Evolutionary conservation across 2,329 filamentous ascomycete genomes (phyloP).

Genomic region (Periconia digitata): DNA sequence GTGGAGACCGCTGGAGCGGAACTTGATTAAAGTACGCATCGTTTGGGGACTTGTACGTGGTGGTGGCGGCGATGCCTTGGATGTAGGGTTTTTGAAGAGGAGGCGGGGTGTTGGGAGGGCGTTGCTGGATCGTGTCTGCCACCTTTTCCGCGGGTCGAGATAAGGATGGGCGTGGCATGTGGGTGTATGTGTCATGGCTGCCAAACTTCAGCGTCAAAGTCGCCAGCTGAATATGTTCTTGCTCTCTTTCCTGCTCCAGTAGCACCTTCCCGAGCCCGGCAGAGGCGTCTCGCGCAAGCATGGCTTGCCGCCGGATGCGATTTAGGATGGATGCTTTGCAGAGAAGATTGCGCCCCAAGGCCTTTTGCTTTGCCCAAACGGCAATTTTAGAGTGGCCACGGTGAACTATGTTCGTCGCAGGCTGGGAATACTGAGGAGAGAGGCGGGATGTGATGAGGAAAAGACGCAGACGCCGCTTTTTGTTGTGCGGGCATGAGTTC

Average conservation of each 20-base stretch:
- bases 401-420: constrained; percentile 69
- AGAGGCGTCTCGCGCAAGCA: constrained; percentile 20
- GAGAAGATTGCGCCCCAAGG: constrained; percentile 55
- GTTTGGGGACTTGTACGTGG: constrained; percentile 32
- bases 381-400: constrained; percentile 56
- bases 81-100: constrained; percentile 16
- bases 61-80: constrained; percentile 4
- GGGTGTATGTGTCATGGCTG: constrained; percentile 34
- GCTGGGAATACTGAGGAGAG: constrained; percentile 68
- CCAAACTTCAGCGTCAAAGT: constrained; percentile 33
- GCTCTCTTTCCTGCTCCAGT: constrained; percentile 34
- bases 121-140: neutral
- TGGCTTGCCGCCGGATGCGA: constrained; percentile 51
- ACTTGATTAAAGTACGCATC: constrained; percentile 30
- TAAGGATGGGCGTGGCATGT: constrained; percentile 23
- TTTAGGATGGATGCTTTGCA: constrained; percentile 69
- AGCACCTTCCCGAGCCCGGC: constrained; percentile 18
- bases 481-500: constrained; percentile 55
- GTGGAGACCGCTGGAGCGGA: constrained; percentile 18
- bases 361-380: constrained; percentile 51
- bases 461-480: constrained; percentile 68
- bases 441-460: constrained; percentile 69
- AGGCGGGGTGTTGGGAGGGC: constrained; percentile 15
- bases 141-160: constrained; percentile 8
- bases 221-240: constrained; percentile 35